Evolutionary conservation across 371 early-diverging fungal genomes (phyloP), one percentile per base, ranked within the genome.

Genomic region (Apophysomyces elegans): DNA sequence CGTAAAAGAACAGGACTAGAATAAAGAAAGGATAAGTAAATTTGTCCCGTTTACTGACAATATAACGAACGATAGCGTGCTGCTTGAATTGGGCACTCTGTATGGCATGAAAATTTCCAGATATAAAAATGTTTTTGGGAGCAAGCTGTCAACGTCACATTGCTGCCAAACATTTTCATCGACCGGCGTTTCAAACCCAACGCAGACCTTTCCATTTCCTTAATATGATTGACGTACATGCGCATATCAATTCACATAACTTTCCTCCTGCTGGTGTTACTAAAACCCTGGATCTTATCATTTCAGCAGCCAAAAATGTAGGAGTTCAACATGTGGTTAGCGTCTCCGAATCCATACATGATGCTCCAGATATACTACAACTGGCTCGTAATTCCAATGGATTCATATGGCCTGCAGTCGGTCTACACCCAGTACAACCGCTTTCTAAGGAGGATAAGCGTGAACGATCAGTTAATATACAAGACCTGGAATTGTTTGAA

Each of bases 371-470:
- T 47, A 70, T 84, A 60, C 63, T 81, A 21, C 67, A 64, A 1
- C 58, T 84, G 35, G 73, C 84, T 7, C 54, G 63, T 46, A 68
- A 72, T 26, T 74, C 75, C 8, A 62, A 68, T n/a, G 75, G 75
- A 43, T 75, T 78, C 14, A 67, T 81, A n/a, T 74, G 67, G 58
- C 70, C 84, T 39, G 76, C 73, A 9, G 72, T 78, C 1, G 84
- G 84, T 13, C 68, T 84, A 18, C 84, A 81, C 63, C 84, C 81
- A 4, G 81, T 81, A 0, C 84, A 84, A 61, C 66, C 72, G 14
- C 36, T 72, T 46, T 66, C 69, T 13, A 69, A 69, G 14, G 72
- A 72, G 5, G 70, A 74, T 60, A 70, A 75, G 1, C 63, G 68
- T 0, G 70, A 72, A 64, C 66, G 84, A 36, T 76, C 80, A 11